Conservation (phyloP, 306 rosid genomes). For the Quercus engelmannii region DNA sequence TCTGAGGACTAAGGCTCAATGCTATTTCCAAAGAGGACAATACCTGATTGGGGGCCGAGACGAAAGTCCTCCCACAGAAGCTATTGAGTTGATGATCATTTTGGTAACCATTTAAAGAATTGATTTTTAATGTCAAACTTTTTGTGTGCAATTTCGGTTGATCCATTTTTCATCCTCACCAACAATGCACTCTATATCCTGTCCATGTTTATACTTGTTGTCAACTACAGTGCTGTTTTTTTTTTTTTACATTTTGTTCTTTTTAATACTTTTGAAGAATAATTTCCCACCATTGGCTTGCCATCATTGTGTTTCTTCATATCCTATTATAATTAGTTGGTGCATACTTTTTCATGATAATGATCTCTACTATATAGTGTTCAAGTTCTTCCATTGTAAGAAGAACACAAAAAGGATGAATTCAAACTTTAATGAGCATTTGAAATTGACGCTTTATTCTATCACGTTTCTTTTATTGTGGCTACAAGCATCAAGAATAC, state of each 20-base stretch:
- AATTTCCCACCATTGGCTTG: not conserved
- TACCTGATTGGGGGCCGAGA: too few relatives aligned
- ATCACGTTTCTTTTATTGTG: not conserved
- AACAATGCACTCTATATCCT: not conserved
- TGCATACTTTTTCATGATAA: not conserved
- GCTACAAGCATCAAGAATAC: conserved; percentile 1
- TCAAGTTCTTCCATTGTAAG: not conserved
- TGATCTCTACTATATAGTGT: not conserved
- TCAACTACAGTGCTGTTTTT: not conserved
- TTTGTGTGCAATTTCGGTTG: not conserved
- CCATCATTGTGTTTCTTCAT: not conserved
- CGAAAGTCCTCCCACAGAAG: too few relatives aligned
- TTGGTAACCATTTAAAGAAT: not conserved
- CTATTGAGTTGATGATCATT: not conserved
- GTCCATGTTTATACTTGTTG: not conserved
- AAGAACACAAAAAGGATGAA: not conserved
- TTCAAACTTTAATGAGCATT: not conserved
- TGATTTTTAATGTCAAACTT: not conserved
- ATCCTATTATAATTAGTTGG: not conserved
- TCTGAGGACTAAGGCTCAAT: too few relatives aligned
- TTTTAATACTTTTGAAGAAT: conserved; percentile 3
- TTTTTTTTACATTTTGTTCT: not conserved
- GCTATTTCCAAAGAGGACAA: too few relatives aligned
- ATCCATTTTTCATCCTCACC: not conserved
- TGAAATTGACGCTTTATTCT: not conserved